Base-by-base conservation (phyloP, 805 yeast species). In the Nakazawaea ishiwadae region DNA sequence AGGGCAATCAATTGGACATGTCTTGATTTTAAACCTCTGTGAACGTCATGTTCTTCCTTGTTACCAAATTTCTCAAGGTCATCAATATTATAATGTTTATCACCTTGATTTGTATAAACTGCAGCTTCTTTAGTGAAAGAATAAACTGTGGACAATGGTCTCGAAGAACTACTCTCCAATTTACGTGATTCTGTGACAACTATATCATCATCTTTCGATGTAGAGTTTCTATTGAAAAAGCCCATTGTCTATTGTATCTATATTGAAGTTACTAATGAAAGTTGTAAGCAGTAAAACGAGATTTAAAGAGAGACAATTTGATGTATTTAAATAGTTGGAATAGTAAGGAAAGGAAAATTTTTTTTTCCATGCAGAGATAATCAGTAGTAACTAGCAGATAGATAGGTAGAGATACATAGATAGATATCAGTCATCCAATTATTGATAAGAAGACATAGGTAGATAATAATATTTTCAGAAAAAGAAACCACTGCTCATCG, bases 1-100 rank as follows among this genome's bases (percentile, higher is more conserved):
- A 81, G 70, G 29, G 87, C 81, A 46, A 80, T 75, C 80, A 80
- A 75, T 57, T 77, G 83, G 42, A 74, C 63, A 43, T 74, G 78
- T 54, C 79, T 63, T 29, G 65, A 54, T 46, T 66, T 65, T 44
- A 75, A 60, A 27, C 69, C 66, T 49, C 75, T 58, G 31, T 75
- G 69, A 39, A 52, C 51, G 19, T 48, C 47, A 24, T 34, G 35
- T 39, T 21, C 39, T 37, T 46, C 21, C 30, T 35, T 11, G 5
- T 34, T 37, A 20, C 35, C 39, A 17, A 41, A 18, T 31, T 27
- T 40, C 18, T 40, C 44, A 4, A 31, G 15, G 18, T 41, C 44
- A 26, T 41, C 44, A 27, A 37, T 18, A 23, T 37, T 37, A 12
- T 21, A 19, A n/a, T 35, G 29, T 15, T 12, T 24, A 3, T 19